Percentiles rank a stretch among this genome's conserved stretches.
Evolutionary conservation across 768 basidiomycete species (phyloP).

Genomic region (Auricularia sp.): DNA sequence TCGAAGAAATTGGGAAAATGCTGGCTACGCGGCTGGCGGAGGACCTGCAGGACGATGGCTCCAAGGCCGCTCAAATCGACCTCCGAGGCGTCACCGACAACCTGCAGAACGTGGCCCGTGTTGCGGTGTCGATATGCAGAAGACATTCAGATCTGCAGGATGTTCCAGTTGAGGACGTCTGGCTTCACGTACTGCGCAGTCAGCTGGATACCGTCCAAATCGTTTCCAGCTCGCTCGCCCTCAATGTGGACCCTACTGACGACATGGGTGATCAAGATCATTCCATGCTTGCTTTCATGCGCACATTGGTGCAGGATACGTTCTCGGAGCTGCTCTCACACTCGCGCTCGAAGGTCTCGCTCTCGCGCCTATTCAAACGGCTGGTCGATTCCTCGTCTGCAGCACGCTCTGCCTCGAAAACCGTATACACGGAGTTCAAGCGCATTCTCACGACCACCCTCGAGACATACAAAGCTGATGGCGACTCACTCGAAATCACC

Average conservation of each 20-base stretch:
- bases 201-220: constrained; percentile 74
- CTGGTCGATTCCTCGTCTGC: constrained; percentile 65
- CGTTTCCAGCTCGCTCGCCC: constrained; percentile 32
- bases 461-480: constrained; percentile 86
- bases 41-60: constrained; percentile 4
- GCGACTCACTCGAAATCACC: constrained; percentile 79
- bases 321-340: constrained; percentile 80
- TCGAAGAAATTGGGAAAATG: constrained; percentile 28
- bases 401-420: constrained; percentile 39
- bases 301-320: constrained; percentile 71
- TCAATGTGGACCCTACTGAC: constrained; percentile 8
- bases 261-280: constrained; percentile 16
- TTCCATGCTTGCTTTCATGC: constrained; percentile 41
- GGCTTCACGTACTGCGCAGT: constrained; percentile 76
- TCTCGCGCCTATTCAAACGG: constrained; percentile 86
- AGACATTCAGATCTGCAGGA: constrained; percentile 42
- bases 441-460: constrained; percentile 90
- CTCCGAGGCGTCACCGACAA: constrained; percentile 33
- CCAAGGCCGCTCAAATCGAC: constrained; percentile 11
- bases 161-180: constrained; percentile 66
- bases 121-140: constrained; percentile 60
- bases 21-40: constrained; percentile 9
- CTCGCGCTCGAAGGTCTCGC: constrained; percentile 69
- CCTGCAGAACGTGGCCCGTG: constrained; percentile 47
- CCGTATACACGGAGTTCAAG: constrained; percentile 83